A percentile compares a stretch with the other conserved stretches of the same genome.
phyloP scores from a whole-genome alignment of 1,284 basidiomycete species.

The Sporisorium iseilematis-ciliati region DNA sequence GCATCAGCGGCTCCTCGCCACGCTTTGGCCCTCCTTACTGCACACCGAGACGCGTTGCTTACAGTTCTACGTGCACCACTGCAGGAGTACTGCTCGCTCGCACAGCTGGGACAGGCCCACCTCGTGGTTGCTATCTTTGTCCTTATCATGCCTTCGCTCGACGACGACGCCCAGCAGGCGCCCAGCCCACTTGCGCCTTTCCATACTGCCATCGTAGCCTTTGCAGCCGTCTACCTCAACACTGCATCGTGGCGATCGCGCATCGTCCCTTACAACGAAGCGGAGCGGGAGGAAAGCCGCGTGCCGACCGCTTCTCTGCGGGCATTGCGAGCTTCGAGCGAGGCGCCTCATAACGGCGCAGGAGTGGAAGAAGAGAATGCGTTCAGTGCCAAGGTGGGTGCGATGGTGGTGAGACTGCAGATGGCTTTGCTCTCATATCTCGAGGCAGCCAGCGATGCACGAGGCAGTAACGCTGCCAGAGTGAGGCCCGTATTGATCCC shows the following conservation, averaged over 20 bases:
- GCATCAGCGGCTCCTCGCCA: slow-evolving; percentile 68
- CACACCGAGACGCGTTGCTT: slow-evolving; percentile 82
- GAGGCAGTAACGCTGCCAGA: slow-evolving; percentile 27
- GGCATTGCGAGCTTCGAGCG: slow-evolving; percentile 37
- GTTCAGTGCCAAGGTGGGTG: slow-evolving; percentile 51
- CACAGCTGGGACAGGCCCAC: slow-evolving; percentile 78
- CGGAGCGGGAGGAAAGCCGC: slow-evolving; percentile 75
- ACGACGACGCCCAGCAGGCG: slow-evolving; percentile 79
- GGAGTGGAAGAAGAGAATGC: slow-evolving; percentile 44
- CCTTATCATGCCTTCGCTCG: slow-evolving; percentile 77
- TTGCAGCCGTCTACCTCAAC: slow-evolving; percentile 82
- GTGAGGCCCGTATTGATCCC: slow-evolving; percentile 52
- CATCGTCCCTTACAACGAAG: slow-evolving; percentile 79
- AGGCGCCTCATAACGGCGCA: slow-evolving; percentile 20
- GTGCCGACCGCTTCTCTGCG: slow-evolving; percentile 39
- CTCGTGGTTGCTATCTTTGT: slow-evolving; percentile 80
- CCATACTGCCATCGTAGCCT: slow-evolving; percentile 81
- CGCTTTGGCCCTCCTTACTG: slow-evolving; percentile 81
- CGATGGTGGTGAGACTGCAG: slow-evolving; percentile 51
- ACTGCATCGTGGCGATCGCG: slow-evolving; percentile 75
- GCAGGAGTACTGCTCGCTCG: slow-evolving; percentile 75
- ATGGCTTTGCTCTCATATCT: slow-evolving; percentile 59
- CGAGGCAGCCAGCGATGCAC: slow-evolving; percentile 57
- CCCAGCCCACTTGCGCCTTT: slow-evolving; percentile 72
- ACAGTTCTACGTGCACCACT: slow-evolving; percentile 81